Conservation (phyloP, 306 rosid genomes). For the Acacia melanoxylon region DNA sequence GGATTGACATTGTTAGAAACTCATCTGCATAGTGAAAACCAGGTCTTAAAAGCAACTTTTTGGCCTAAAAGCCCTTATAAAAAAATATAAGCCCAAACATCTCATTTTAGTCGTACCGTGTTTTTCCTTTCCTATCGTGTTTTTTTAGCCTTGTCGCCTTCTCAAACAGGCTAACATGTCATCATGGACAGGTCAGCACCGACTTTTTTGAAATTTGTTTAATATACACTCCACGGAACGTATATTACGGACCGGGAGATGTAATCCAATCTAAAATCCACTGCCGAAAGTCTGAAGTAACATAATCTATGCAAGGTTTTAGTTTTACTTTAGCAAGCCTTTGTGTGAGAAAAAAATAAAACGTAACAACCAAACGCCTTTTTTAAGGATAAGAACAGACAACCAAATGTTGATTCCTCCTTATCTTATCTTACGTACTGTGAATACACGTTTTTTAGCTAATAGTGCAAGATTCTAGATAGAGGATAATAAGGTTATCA, state of each 20-base stretch:
- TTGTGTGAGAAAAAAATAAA: no score
- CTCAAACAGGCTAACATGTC: no score
- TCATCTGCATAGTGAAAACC: no score
- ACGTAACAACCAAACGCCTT: neutral
- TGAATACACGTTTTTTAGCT: neutral
- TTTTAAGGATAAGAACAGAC: neutral
- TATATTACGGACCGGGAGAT: neutral
- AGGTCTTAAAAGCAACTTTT: no score
- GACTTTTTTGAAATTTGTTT: no score
- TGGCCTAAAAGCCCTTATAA: no score
- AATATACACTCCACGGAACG: neutral
- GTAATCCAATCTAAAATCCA: neutral
- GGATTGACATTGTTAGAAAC: no score
- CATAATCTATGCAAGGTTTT: neutral
- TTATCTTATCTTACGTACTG: neutral
- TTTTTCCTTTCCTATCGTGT: no score
- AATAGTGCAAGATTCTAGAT: neutral
- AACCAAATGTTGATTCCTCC: neutral
- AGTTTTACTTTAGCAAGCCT: neutral
- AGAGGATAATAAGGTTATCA: neutral
- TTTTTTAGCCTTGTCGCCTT: no score
- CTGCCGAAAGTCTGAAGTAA: neutral
- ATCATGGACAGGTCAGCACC: no score
- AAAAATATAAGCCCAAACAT: no score
- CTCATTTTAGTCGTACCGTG: no score